Evolutionary conservation across 805 yeast species (phyloP), one percentile per base, ranked within the genome.

Genomic region (Metschnikowia koreensis): DNA sequence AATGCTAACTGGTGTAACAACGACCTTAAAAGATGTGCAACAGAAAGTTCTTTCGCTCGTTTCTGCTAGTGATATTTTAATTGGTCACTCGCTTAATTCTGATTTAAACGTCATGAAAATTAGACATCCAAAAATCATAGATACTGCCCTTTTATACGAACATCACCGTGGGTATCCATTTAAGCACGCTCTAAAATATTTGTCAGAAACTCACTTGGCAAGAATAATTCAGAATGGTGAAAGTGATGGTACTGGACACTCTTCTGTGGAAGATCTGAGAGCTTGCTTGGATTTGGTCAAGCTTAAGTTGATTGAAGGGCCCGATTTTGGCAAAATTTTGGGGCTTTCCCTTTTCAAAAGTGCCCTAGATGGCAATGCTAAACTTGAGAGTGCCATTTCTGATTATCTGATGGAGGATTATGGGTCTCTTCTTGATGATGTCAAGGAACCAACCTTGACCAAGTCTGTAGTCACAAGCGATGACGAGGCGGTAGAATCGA

Each of bases 21-120:
- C 87, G 0, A 81, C 86, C 0, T 65, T 86, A 13, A 54, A 66
- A 15, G 96, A 92, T 58, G 81, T 89, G 2, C 97, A 91, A 65
- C 53, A 74, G 1, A 72, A 77, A 59, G 52, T 94, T 6, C 46
- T 80, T 1, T 56, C 63, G 2, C 58, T 79, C 1, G 71, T 93
- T 2, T 70, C 81, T 7, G 60, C 77, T 1, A 69, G 73, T 15
- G 97, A 91, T 64, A 75, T 84, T 12, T 63, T 93, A 22, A 80
- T 93, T 47, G 98, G 99, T 1, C 99, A 93, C 66, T 93, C 98
- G 0, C 71, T 93, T 31, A 93, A 92, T 55, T 83, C 86, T 22
- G 99, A 93, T 66, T 73, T 93, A 45, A 74, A 77, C 10, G 96
- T 84, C 2, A 67, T 94, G 63, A 78, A 79, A 58, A 60, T 94